A percentile compares a stretch with the other conserved stretches of the same genome.
phyloP scores from a whole-genome alignment of 768 basidiomycete species.

The Lactarius pseudohatsudake region DNA sequence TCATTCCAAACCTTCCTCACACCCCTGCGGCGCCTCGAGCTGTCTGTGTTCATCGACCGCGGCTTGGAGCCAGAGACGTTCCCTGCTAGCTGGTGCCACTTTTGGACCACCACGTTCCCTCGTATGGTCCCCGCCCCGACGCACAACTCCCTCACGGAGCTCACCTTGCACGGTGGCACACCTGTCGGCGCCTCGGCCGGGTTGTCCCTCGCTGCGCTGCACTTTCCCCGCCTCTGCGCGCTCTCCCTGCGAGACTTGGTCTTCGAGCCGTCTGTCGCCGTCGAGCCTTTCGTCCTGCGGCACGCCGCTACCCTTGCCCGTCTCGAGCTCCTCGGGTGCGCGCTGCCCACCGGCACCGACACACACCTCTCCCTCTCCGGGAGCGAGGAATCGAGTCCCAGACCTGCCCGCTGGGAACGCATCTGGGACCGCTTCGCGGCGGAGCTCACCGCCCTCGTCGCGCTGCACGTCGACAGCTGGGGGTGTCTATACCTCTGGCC shows the following conservation, averaged over 20 bases:
- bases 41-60: neutral
- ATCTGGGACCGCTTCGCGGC: neutral
- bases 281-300: neutral
- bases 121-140: neutral
- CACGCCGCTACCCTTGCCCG: neutral
- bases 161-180: neutral
- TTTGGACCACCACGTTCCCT: neutral
- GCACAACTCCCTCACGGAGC: neutral
- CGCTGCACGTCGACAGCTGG: neutral
- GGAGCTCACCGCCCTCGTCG: neutral
- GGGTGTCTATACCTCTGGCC: no score
- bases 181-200: neutral
- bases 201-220: neutral
- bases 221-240: neutral
- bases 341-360: neutral
- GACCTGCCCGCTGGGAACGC: neutral
- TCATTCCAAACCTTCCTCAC: neutral
- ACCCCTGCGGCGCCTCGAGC: neutral
- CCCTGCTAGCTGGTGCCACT: no score
- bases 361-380: no score
- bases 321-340: neutral
- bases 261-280: neutral
- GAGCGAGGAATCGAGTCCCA: no score
- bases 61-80: no score
- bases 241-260: neutral